Evolutionary conservation across 1,284 basidiomycete genomes (phyloP).

Genomic region (Heterobasidion parviporum): DNA sequence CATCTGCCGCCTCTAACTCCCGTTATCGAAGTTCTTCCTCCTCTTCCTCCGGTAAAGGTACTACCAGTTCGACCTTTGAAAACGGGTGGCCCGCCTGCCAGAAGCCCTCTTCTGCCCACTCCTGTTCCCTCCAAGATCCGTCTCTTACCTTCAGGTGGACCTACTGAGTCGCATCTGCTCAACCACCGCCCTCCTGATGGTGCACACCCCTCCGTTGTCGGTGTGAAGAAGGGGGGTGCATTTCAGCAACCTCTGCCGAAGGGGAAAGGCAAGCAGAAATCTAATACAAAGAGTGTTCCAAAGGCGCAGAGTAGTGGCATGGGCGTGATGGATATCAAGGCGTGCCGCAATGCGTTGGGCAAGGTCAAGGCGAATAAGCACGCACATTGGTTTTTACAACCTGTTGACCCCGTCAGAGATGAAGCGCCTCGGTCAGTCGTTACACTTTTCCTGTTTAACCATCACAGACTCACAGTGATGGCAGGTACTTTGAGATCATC

Average conservation of each 20-base stretch:
- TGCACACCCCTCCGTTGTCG: constrained; percentile 23
- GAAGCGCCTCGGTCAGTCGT: constrained; percentile 67
- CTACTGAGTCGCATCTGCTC: constrained; percentile 6
- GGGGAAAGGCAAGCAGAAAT: constrained; percentile 16
- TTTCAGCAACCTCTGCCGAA: constrained; percentile 6
- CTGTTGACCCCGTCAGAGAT: constrained; percentile 87
- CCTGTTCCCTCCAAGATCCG: constrained; percentile 49
- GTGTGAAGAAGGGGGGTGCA: constrained; percentile 10
- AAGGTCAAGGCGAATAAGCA: constrained; percentile 73
- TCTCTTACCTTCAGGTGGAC: constrained; percentile 28
- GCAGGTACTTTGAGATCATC: constrained; percentile 85
- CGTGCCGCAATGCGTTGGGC: constrained; percentile 75
- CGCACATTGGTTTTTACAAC: constrained; percentile 70
- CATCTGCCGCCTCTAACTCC: constrained; percentile 77
- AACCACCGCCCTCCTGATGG: neutral
- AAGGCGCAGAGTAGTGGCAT: constrained; percentile 81
- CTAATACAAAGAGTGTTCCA: constrained; percentile 38
- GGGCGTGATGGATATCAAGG: constrained; percentile 72
- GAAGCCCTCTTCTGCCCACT: constrained; percentile 34
- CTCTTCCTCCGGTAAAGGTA: constrained; percentile 33
- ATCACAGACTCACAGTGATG: neutral
- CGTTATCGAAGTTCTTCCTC: constrained; percentile 45
- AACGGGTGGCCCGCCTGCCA: constrained; percentile 29
- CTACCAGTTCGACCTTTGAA: constrained; percentile 30
- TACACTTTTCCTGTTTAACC: constrained; percentile 8